Percentiles rank a stretch among this genome's conserved stretches.
These are phyloP conservation scores for Diaporthe caulivora DNA, from an alignment of 2,329 filamentous ascomycete species.

Conservation along the genomic window DNA sequence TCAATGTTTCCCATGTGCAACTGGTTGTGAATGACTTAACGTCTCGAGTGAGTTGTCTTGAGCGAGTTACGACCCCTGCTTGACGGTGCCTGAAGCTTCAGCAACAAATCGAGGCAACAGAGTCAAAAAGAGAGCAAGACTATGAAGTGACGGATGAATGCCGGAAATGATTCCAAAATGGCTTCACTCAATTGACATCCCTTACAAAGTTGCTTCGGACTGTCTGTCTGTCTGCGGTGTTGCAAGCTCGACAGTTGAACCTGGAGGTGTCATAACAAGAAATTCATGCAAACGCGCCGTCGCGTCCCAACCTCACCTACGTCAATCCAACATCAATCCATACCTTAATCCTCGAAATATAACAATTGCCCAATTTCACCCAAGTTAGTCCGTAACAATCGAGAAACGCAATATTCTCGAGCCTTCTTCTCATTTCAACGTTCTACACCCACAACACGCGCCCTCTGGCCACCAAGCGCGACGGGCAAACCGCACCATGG, in stretches of 20 bases:
- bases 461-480: background rate
- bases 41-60: too few relatives aligned
- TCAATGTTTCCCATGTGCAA: background rate
- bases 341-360: background rate
- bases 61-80: too few relatives aligned
- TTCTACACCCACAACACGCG: background rate
- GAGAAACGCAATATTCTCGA: background rate
- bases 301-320: background rate
- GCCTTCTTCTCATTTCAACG: background rate
- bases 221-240: too few relatives aligned
- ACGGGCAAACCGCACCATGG: slow-evolving; percentile 21
- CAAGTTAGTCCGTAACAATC: background rate
- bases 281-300: slow-evolving; percentile 16
- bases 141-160: background rate
- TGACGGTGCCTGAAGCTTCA: too few relatives aligned
- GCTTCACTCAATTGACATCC: background rate
- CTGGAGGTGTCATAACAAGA: background rate
- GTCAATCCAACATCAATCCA: background rate
- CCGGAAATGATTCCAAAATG: too few relatives aligned
- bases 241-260: background rate
- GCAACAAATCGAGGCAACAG: too few relatives aligned
- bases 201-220: background rate
- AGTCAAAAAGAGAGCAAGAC: background rate
- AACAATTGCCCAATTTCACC: background rate
- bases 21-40: background rate